Conservation (phyloP, 306 rosid species). For the Carpinus viminea region DNA sequence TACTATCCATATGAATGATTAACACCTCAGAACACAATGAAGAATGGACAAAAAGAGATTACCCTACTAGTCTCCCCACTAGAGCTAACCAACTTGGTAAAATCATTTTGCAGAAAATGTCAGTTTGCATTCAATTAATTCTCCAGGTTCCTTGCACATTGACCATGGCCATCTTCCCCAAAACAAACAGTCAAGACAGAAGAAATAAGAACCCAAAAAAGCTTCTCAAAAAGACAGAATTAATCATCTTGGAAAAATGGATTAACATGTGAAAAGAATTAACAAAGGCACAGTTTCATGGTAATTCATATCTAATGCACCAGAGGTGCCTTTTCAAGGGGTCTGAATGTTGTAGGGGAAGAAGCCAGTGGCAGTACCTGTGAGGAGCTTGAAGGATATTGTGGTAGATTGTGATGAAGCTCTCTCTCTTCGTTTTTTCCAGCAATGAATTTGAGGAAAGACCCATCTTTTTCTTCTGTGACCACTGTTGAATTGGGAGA, state of each 20-base stretch:
- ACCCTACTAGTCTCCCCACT: conserved; percentile 38
- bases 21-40: conserved; percentile 24
- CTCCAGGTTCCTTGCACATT: conserved; percentile 22
- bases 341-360: conserved; percentile 60
- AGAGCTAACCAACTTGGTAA: conserved; percentile 28
- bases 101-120: conserved; percentile 32
- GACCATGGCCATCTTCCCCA: conserved; percentile 32
- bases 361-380: conserved; percentile 87
- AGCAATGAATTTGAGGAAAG: conserved; percentile 35
- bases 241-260: conserved; percentile 31
- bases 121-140: conserved; percentile 36
- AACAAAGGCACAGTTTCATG: conserved; percentile 27
- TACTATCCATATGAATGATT: conserved; percentile 28
- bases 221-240: conserved; percentile 26
- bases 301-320: conserved; percentile 40
- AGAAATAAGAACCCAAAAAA: conserved; percentile 7
- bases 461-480: conserved; percentile 38
- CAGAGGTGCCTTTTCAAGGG: conserved; percentile 41
- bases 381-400: conserved; percentile 61
- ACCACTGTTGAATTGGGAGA: conserved; percentile 14
- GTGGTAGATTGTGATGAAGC: conserved; percentile 36
- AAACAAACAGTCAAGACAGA: conserved; percentile 10
- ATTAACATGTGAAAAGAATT: conserved; percentile 31
- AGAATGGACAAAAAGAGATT: conserved; percentile 32
- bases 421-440: conserved; percentile 44